Percentiles rank a stretch among this genome's conserved stretches.
phyloP scores from a whole-genome alignment of 2,329 filamentous ascomycete species.

The Amesomyces nigricolor region DNA sequence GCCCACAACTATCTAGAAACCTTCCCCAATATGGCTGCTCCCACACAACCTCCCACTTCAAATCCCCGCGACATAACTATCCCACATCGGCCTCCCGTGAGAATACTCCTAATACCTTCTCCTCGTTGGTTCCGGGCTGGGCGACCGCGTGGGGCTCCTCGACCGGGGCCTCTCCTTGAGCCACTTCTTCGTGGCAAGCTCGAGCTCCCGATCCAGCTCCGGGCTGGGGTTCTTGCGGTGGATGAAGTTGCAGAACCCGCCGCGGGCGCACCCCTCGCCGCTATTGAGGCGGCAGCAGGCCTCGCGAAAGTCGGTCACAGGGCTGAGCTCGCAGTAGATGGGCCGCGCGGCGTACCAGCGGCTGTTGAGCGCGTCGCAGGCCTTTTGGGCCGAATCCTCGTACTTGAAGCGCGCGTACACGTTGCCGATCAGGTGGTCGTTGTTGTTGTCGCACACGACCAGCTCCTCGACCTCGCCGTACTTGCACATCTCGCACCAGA shows the following conservation, averaged over 20 bases:
- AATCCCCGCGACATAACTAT: too few relatives aligned
- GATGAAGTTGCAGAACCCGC: constrained; percentile 99
- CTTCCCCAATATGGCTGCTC: too few relatives aligned
- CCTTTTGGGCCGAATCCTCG: constrained; percentile 80
- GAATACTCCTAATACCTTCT: constrained; percentile 51
- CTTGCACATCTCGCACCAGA: constrained; percentile 99
- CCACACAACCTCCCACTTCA: neutral
- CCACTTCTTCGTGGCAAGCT: constrained; percentile 94
- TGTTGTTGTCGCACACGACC: constrained; percentile 99
- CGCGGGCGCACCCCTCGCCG: constrained; percentile 90
- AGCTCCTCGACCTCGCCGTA: constrained; percentile 97
- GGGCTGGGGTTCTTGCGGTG: constrained; percentile 90
- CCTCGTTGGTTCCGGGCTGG: constrained; percentile 77
- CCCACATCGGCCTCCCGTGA: too few relatives aligned
- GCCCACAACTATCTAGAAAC: neutral
- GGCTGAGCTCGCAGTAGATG: constrained; percentile 95
- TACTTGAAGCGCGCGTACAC: constrained; percentile 99
- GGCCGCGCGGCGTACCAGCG: constrained; percentile 96
- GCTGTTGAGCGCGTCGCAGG: constrained; percentile 88
- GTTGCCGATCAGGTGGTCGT: constrained; percentile 97
- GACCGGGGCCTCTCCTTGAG: constrained; percentile 75
- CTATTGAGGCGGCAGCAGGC: constrained; percentile 92
- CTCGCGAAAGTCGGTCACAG: constrained; percentile 96
- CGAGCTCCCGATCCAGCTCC: constrained; percentile 83
- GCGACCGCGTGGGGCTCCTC: constrained; percentile 74